Evolutionary conservation across 1,139 yeast species (phyloP), one percentile per base, ranked within the genome.

Genomic region (Hemisphaericaspora lyxosophila): DNA sequence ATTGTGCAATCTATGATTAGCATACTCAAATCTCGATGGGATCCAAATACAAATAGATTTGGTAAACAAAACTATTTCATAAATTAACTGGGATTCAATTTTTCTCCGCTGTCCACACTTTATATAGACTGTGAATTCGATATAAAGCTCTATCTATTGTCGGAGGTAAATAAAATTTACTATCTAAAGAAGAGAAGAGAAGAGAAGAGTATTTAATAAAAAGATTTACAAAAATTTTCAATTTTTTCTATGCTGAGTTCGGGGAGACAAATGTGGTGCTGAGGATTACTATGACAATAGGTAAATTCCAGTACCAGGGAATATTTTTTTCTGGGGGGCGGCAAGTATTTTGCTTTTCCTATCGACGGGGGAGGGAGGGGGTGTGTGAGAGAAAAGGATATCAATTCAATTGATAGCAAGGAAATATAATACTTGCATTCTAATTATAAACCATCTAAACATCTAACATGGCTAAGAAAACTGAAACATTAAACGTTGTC

Each of bases 101-200:
- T 79, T 55, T 64, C 85, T 79, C 84, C 77, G 83, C 77, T 78
- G 84, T 79, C 85, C 86, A 78, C 86, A 74, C 85, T 73, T 64
- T 62, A 62, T 57, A 62, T 62, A 67, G 62, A 66, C 53, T 49
- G 62, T 48, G 48, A 58, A 50, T 51, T 46, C 44, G 57, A 64
- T 63, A 66, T 59, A 62, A 75, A 75, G 83, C 78, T 78, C 83
- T 77, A 77, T 65, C 78, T 61, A 59, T 51, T 47, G 53, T 72
- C 82, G 77, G 82, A 76, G 80, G 38, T 38, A 23, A 37, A 51
- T 44, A 45, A 46, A 52, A 45, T 47, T 45, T 42, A 53, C 61
- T 57, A 55, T 55, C 59, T 46, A 42, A 48, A 41, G 58, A 54
- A 47, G 31, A 24, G 36, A 42, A 32, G 32, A 34, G 22, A 33